Base-by-base conservation (phyloP, 805 yeast genomes). In the Wickerhamiella dianesei region DNA sequence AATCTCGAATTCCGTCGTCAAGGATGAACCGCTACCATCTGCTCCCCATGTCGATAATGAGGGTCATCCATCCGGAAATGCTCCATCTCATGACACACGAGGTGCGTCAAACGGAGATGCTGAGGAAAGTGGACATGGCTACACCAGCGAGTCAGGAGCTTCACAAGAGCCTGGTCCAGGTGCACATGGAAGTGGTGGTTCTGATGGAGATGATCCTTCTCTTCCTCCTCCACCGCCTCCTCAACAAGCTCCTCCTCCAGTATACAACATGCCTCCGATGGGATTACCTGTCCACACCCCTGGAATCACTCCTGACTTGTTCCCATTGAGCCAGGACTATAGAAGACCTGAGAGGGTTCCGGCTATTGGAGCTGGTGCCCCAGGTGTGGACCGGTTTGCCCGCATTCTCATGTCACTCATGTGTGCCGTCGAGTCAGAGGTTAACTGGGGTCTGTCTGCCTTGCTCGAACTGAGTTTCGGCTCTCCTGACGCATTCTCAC, bases 351-450 rank as follows among this genome's bases (percentile, higher is more conserved):
- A 35, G 35, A 53, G 35, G 21, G 45, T 21, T 21, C 40, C 48
- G 17, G 39, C 49, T 47, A 40, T 49, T 12, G 59, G 56, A 25
- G 36, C 53, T 19, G 68, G 70, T 3, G 65, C 67, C 47, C 70
- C 71, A 50, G 94, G 94, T 14, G 73, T 76, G 3, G 77, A 78
- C 42, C 76, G 77, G 46, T 63, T 80, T 52, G 72, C 73, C 12
- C 71, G 95, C 50, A 76, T 86, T 56, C 71, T 72, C 53, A 72
- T 86, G 77, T 77, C 92, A 3, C 71, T 86, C 50, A 69, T 72
- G 50, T 74, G 81, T 17, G 81, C 79, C 1, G 64, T 85, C 20
- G 74, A 70, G 16, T 71, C 73, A 29, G 95, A 86, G 59, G 71
- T 80, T 20, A 77, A 75, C 55, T 82, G 87, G 79, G 80, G 89